Conservation (phyloP, 1,284 basidiomycete genomes). For the Ganoderma sinense region DNA sequence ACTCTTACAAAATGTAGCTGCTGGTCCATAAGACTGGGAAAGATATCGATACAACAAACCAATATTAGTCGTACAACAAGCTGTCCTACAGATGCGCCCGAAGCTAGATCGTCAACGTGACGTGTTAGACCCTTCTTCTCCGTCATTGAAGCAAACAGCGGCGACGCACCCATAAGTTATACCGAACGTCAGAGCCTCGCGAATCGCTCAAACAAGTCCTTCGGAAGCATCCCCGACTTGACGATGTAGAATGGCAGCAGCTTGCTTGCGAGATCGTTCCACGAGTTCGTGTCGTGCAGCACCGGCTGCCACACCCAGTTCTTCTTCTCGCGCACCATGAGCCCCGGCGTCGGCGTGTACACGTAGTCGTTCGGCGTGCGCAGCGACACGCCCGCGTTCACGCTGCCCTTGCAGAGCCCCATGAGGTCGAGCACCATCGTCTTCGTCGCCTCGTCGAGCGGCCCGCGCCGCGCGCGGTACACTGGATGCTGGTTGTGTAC, state of each 20-base stretch:
- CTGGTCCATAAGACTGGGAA: neutral
- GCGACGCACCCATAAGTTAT: neutral
- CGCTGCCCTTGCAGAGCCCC: slow-evolving; percentile 1
- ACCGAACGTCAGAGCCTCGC: neutral
- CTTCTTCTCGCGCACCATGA: slow-evolving; percentile 6
- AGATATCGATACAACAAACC: slow-evolving; percentile 4
- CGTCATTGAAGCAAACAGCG: neutral
- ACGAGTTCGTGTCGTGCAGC: neutral
- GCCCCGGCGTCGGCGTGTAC: slow-evolving; percentile 4
- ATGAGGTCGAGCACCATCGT: slow-evolving; percentile 1
- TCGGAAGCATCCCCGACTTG: neutral
- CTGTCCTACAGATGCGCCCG: neutral
- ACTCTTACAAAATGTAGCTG: neutral
- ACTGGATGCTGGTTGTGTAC: slow-evolving; percentile 13
- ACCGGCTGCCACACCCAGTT: slow-evolving; percentile 7
- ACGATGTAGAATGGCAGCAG: neutral
- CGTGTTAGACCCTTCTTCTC: neutral
- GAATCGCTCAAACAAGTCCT: slow-evolving; percentile 1
- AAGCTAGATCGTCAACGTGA: neutral
- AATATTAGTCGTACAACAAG: slow-evolving; percentile 4
- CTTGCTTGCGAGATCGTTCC: neutral
- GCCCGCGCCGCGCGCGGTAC: slow-evolving; percentile 1
- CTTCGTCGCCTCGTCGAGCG: slow-evolving; percentile 2
- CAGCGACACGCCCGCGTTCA: slow-evolving; percentile 1
- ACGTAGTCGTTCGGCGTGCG: neutral